Evolutionary conservation across 2,329 filamentous ascomycete species (phyloP), one percentile per base, ranked within the genome.

Genomic region (Aspergillus bombycis): DNA sequence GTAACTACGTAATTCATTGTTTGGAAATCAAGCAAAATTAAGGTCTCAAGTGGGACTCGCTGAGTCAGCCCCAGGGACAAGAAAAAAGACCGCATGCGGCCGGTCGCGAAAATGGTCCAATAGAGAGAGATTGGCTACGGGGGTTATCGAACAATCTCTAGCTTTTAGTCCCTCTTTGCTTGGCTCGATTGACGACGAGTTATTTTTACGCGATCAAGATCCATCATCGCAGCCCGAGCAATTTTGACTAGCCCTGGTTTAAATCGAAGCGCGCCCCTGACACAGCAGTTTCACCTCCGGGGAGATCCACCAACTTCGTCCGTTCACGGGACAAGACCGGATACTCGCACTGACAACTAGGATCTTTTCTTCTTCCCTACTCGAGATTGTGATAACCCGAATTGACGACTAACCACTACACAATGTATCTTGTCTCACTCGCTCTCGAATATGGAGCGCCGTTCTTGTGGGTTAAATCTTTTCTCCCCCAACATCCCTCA

Each of bases 391-490:
- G 43, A 10, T 21, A 21, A 16, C 30, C 8, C 21, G 28, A 9
- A n/a, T 11, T n/a, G 30, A 23, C 46, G 56, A 43, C 26, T 34
- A 21, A 45, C 38, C 46, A 26, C 54, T 48, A 16, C 68, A 74
- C 60, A 48, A 80, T 81, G 78, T 76, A 75, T 72, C 70, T 81
- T 55, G 59, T 80, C 38, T 74, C 76, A 43, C 63, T 76, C 26
- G 72, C 76, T 60, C 71, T 83, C 61, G 78, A 82, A 72, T 82
- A 82, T 78, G 79, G 75, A 63, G 81, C 82, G 55, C 82, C 82
- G 12, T 54, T 83, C n/a, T 83, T 84, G 82, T 84, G 75, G 52
- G 78, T 68, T 65, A 41, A n/a, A 30, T 16, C 30, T 46, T 45
- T 9, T 11, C 36, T 19, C 21, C n/a, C 19, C 14, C 21, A 14